These are phyloP conservation scores for Xylariaceae sp. DNA, from an alignment of 2,329 filamentous ascomycete genomes.

Conservation along the genomic window DNA sequence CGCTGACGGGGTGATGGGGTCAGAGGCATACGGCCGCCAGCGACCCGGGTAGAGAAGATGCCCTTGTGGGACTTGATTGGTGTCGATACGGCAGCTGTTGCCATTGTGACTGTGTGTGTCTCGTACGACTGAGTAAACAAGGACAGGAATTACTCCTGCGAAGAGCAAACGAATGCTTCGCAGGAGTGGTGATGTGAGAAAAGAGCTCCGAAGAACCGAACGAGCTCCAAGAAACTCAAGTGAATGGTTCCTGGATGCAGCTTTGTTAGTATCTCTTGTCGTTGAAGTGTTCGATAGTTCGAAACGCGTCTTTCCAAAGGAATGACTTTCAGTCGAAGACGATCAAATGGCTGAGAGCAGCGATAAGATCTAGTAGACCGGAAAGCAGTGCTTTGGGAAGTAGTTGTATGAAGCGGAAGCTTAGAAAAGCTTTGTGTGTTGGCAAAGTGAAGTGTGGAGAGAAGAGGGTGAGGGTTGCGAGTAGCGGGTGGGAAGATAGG, in stretches of 20 bases:
- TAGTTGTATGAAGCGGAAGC: not conserved
- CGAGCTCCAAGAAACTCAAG: constrained; percentile 56
- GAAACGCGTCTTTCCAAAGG: constrained; percentile 40
- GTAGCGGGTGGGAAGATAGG: constrained; percentile 14
- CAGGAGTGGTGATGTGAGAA: constrained; percentile 30
- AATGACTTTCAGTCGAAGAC: constrained; percentile 41
- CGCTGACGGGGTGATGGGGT: constrained; percentile 79
- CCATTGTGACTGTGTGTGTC: constrained; percentile 57
- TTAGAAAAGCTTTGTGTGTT: constrained; percentile 21
- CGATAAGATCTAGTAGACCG: constrained; percentile 48
- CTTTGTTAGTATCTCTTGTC: constrained; percentile 41
- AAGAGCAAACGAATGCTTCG: constrained; percentile 47
- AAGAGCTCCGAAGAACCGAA: constrained; percentile 41
- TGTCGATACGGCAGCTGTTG: constrained; percentile 75
- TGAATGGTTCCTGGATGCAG: constrained; percentile 51
- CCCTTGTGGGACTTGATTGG: constrained; percentile 93
- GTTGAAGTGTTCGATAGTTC: constrained; percentile 45
- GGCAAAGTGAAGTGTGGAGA: constrained; percentile 12
- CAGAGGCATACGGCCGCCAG: constrained; percentile 88
- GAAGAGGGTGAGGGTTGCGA: constrained; percentile 14
- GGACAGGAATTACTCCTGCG: constrained; percentile 33
- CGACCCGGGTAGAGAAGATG: constrained; percentile 86
- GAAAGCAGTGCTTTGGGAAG: constrained; percentile 25
- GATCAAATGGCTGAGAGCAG: constrained; percentile 42
- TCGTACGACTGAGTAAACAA: constrained; percentile 34